Evolutionary conservation across 2,329 filamentous ascomycete species (phyloP).

Genomic region (Ceratocystis ficicola): DNA sequence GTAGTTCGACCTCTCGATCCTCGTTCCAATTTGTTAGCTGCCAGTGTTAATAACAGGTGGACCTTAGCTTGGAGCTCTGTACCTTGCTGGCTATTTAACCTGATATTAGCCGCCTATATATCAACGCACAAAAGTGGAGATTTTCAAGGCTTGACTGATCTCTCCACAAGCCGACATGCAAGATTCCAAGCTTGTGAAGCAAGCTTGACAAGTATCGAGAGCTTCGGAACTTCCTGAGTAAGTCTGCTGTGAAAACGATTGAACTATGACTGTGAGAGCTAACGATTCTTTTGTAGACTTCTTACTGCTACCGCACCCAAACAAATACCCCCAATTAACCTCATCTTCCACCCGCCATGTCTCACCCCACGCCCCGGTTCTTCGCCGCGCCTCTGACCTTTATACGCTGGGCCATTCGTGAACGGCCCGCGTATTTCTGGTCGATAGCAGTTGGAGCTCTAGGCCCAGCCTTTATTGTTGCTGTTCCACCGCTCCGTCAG

Average conservation of each 20-base stretch:
- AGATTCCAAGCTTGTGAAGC: neutral
- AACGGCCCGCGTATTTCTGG: constrained; percentile 87
- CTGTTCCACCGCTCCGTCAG: constrained; percentile 61
- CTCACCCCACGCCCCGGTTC: constrained; percentile 57
- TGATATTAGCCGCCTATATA: neutral
- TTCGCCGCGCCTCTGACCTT: constrained; percentile 74
- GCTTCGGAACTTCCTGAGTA: neutral
- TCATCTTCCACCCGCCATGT: constrained; percentile 38
- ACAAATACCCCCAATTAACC: neutral
- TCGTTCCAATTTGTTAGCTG: neutral
- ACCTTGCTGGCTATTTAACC: neutral
- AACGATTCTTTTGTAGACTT: neutral
- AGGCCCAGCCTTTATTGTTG: constrained; percentile 58
- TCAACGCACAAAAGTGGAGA: neutral
- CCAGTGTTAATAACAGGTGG: constrained; percentile 5
- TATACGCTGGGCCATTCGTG: constrained; percentile 74
- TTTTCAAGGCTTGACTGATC: neutral
- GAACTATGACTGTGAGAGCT: neutral
- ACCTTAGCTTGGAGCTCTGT: neutral
- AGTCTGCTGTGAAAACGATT: neutral
- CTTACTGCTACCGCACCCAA: neutral
- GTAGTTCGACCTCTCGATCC: neutral
- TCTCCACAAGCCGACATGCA: neutral
- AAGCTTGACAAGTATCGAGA: neutral
- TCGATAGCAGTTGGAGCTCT: constrained; percentile 60